Base-by-base conservation (phyloP, 345 rosid species). In the Turnera subulata region DNA sequence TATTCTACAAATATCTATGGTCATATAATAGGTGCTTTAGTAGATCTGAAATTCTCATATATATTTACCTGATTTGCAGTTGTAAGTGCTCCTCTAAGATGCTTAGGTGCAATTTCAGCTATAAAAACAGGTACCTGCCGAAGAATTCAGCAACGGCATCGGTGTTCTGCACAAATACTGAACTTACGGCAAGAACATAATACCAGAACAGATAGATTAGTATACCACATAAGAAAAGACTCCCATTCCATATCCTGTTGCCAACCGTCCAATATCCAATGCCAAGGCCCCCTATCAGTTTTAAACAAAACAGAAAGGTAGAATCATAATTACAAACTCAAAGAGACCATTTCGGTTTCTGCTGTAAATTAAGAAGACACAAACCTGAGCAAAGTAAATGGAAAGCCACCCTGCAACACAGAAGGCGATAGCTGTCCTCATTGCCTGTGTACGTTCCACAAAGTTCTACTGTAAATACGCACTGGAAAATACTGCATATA, bases 161-260 rank as follows among this genome's bases (percentile, higher is more conserved):
- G 50, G 8, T 14, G 35, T 5, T 63, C 33, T 20, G 56, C 29
- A 48, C 25, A 15, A 59, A 19, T 51, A 9, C n/a, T 26, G 16
- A 60, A 20, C 56, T 40, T 39, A 23, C 17, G n/a, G 32, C 45
- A 25, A 37, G 44, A 43, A 59, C 12, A 9, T 61, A 53, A 24
- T 45, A 21, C 9, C 15, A 39, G 26, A 59, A 24, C 38, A 45
- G 60, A 50, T 14, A 22, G 33, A 62, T 19, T 59, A 50, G 47
- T 45, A 62, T 68, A 88, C 96, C 92, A 91, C 98, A 47, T 78
- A 84, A 20, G 96, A 91, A 69, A 84, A 83, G 22, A 80, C 89
- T 46, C 98, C 98, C 95, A 91, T 91, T 62, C 95, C 95, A 62
- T 88, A 91, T 59, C 95, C 98, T 1, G 82, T 80, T 40, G 95